phyloP scores from a whole-genome alignment of 495 filamentous ascomycete genomes.

The Chaetomidium leptoderma region DNA sequence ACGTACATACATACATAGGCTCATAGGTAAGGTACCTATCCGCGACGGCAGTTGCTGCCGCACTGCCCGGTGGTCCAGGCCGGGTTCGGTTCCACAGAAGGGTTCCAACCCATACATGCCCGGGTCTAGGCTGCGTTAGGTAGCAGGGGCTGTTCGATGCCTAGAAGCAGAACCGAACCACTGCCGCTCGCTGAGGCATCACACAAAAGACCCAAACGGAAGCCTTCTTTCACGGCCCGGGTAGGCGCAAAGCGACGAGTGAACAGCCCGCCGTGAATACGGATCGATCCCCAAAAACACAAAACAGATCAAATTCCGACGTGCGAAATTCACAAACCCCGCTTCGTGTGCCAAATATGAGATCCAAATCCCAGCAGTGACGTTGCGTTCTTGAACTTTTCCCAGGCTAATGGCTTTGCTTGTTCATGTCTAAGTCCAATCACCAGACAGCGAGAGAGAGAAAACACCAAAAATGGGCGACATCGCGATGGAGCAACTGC shows the following conservation, averaged over 20 bases:
- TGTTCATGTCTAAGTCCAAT: neutral
- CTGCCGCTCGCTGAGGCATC: neutral
- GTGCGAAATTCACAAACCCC: neutral
- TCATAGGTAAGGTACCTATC: no score
- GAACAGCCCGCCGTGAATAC: neutral
- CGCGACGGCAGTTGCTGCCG: no score
- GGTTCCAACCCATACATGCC: no score
- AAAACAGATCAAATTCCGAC: neutral
- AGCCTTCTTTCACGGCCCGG: neutral
- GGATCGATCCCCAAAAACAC: neutral
- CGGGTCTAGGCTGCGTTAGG: no score
- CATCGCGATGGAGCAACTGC: slow-evolving; percentile 27
- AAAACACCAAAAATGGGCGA: slow-evolving; percentile 4
- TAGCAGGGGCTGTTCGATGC: neutral
- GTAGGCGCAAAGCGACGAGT: neutral
- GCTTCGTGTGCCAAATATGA: neutral
- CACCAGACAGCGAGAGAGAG: neutral
- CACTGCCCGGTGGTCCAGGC: no score
- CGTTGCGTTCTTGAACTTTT: neutral
- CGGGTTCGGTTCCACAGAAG: no score
- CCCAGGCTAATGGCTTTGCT: neutral
- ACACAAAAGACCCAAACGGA: neutral
- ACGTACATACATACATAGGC: neutral
- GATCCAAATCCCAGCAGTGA: neutral
- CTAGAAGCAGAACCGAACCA: neutral